Base-by-base conservation (phyloP, 139 green algal species). In the Chlorella sp. region DNA sequence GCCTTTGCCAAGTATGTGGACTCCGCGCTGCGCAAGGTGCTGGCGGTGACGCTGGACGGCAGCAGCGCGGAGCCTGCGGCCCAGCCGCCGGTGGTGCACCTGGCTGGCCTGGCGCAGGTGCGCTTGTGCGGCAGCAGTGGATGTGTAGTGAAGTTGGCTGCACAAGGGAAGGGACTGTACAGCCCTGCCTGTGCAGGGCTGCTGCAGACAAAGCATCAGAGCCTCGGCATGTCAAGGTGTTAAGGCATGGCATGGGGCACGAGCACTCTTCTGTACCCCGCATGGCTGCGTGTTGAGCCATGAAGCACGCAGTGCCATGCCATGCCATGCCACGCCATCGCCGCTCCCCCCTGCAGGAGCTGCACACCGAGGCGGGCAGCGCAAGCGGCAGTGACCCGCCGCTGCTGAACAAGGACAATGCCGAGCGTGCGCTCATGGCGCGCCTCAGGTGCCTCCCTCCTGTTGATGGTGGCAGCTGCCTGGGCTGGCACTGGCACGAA, bases 351-450 rank as follows among this genome's bases (percentile, higher is more conserved):
- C 11, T 76, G 71, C 83, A 94, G 91, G 92, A 92, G 51, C 74
- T 94, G 13, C 28, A 44, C 21, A 63, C 73, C 9, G 82, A 92
- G 64, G 23, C 18, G 7, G n/a, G 41, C 12, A 63, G 56, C 62
- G 36, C 17, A 4, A 51, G 51, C 44, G 41, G 20, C 25, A 79
- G 57, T 26, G 51, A 15, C 51, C 73, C 70, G 3, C 78, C 82
- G n/a, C 82, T 91, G 16, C 65, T 97, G 32, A 83, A 63, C 47
- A 64, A 65, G 21, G 89, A 93, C 3, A 91, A 88, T 12, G 69
- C 96, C 11, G 95, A 98, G 84, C 88, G 91, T 0, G 89, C 92
- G 15, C 75, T 98, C 1, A 94, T 97, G 76, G 91, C 91, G 6
- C 88, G 95, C 6, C 90, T 98, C n/a, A 82, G 76, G 76, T 82